Conservation (phyloP, 768 basidiomycete genomes). For the Boletus sp. region DNA sequence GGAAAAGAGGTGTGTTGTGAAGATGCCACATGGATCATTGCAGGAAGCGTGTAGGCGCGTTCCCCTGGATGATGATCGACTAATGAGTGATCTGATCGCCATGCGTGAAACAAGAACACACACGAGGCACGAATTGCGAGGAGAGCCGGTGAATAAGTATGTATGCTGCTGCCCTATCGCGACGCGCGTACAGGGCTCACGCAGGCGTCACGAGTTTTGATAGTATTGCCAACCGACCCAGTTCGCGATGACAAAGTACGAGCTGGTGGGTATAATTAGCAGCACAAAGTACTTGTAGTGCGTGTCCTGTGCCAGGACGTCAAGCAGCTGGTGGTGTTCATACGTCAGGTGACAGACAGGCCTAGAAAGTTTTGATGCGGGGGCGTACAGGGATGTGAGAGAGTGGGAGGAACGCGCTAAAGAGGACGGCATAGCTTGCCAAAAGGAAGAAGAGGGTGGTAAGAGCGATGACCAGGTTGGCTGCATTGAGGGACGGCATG, state of each 20-base stretch:
- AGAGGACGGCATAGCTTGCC: conserved; percentile 60
- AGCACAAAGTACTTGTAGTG: conserved; percentile 91
- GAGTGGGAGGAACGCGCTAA: conserved; percentile 61
- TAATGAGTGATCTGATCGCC: conserved; percentile 20
- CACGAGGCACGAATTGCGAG: conserved; percentile 25
- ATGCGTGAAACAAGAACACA: conserved; percentile 8
- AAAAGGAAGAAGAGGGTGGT: conserved; percentile 54
- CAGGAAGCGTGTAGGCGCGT: conserved; percentile 19
- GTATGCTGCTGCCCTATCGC: not conserved
- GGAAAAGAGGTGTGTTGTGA: conserved; percentile 1
- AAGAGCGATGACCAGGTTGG: conserved; percentile 46
- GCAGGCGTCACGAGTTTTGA: conserved; percentile 68
- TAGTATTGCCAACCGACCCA: conserved; percentile 99
- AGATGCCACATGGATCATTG: conserved; percentile 22
- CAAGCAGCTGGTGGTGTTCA: conserved; percentile 49
- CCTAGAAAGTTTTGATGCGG: no score
- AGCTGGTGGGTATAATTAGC: conserved; percentile 74
- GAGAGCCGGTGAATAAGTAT: not conserved
- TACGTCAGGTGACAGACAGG: conserved; percentile 20
- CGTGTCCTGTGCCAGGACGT: conserved; percentile 62
- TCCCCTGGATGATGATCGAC: conserved; percentile 14
- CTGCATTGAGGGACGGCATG: conserved; percentile 36
- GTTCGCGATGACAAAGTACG: conserved; percentile 94
- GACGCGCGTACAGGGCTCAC: conserved; percentile 6
- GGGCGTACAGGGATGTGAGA: conserved; percentile 51